Conservation (phyloP, 2,329 filamentous ascomycete species). For the Phialophora chinensis region DNA sequence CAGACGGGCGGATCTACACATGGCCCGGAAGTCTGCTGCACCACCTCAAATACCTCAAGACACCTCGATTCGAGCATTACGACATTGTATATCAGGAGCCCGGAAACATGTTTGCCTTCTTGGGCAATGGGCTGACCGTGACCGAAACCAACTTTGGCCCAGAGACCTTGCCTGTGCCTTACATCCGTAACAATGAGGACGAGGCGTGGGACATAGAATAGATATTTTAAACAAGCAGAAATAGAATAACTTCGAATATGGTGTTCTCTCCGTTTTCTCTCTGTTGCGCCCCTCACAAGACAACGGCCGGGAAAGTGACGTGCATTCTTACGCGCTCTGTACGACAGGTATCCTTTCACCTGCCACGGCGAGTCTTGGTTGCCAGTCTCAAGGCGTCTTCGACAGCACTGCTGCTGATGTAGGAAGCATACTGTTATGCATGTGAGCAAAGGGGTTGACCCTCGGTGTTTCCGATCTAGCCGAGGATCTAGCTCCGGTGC, state of each 20-base stretch:
- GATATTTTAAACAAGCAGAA: neutral
- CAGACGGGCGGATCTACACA: neutral
- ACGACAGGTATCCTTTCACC: neutral
- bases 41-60: conserved; percentile 40
- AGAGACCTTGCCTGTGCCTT: conserved; percentile 7
- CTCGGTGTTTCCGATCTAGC: too few species aligned
- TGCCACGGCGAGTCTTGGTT: neutral
- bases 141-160: conserved; percentile 5
- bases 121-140: conserved; percentile 53
- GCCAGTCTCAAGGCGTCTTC: neutral
- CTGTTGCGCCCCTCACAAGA: too few species aligned
- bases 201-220: conserved; percentile 14
- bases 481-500: too few species aligned
- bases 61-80: conserved; percentile 51
- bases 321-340: neutral
- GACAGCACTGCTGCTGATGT: too few species aligned
- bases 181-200: conserved; percentile 11
- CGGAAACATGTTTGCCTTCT: conserved; percentile 48
- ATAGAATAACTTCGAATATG: too few species aligned
- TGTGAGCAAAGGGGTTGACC: too few species aligned
- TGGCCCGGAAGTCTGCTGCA: neutral
- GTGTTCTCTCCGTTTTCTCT: too few species aligned
- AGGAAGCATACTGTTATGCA: too few species aligned
- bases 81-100: conserved; percentile 48
- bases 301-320: neutral